Evolutionary conservation across 495 filamentous ascomycete genomes (phyloP), one percentile per base, ranked within the genome.

Genomic region (Penicillium subrubescens): DNA sequence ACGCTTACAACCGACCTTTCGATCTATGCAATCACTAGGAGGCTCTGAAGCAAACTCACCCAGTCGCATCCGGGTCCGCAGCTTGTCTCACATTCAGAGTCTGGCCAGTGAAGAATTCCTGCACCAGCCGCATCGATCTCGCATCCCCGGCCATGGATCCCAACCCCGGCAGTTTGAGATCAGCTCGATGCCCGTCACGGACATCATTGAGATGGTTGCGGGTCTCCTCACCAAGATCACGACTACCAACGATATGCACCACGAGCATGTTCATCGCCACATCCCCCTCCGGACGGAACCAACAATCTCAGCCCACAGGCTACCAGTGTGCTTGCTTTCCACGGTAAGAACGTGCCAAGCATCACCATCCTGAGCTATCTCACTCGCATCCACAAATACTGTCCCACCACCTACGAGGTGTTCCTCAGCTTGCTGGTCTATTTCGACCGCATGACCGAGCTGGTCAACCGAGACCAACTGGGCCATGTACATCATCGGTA

Each of bases 121-220:
- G 69, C 86, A 79, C 52, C 75, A 56, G 53, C 14, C 31, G 5
- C 53, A 82, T 57, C 71, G 78, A 67, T 68, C 79, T 62, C 72
- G 78, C 67, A 63, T 75, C 70, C 75, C 83, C 29, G 79, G 85
- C 39, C 86, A 89, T 69, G 73, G 71, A 52, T 43, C 67, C 8
- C 75, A 77, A 51, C 77, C 77, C n/a, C 82, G 82, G 59, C 82
- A 85, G 59, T 99, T 96, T 74, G 95, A 98, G 76, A 98, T 99
- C 66, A 97, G 94, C 77, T 90, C 88, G 57, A 99, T 99, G 95
- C 94, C 96, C 55, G 95, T 98, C 65, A 86, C 87, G 57, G 96
- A 99, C 67, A 94, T 99, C 68, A 99, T 99, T 77, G 96, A 99
- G 77, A 99, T 99, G 96, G 96, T 99, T 8, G 95, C 95, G 6